A percentile compares a stretch with the other conserved stretches of the same genome.
Conservation (phyloP, 1,139 yeast genomes). For the Groenewaldozyma auringiensis region DNA sequence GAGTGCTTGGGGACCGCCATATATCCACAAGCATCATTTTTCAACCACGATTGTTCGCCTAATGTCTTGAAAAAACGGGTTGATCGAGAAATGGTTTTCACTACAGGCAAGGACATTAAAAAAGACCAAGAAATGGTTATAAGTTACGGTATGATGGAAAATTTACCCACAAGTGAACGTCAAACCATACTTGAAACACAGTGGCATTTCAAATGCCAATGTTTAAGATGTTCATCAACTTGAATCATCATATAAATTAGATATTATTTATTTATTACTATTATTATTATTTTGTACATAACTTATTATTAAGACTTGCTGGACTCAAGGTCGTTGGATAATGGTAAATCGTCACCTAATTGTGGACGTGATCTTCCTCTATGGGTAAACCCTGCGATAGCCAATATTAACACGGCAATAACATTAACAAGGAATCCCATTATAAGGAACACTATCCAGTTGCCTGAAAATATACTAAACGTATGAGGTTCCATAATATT, state of each 20-base stretch:
- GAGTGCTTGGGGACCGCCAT: slow-evolving; percentile 65
- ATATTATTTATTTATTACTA: too few species aligned
- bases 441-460: slow-evolving; percentile 11
- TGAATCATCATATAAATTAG: too few species aligned
- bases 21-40: slow-evolving; percentile 60
- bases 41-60: slow-evolving; percentile 58
- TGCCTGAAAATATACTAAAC: slow-evolving; percentile 13
- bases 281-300: too few species aligned
- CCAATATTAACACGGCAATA: slow-evolving; percentile 4
- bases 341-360: too few species aligned
- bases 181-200: slow-evolving; percentile 39
- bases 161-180: slow-evolving; percentile 39
- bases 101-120: slow-evolving; percentile 29
- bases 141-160: slow-evolving; percentile 49
- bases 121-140: slow-evolving; percentile 52
- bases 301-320: too few species aligned
- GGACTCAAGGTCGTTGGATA: too few species aligned
- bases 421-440: slow-evolving; percentile 11
- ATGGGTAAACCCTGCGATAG: background rate
- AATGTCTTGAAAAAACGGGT: slow-evolving; percentile 36
- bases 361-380: background rate
- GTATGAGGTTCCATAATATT: slow-evolving; percentile 9
- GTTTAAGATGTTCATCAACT: too few species aligned
- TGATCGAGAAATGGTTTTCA: slow-evolving; percentile 33
- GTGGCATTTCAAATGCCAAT: slow-evolving; percentile 59